Conservation (phyloP, 805 yeast species). For the Brettanomyces naardenensis region DNA sequence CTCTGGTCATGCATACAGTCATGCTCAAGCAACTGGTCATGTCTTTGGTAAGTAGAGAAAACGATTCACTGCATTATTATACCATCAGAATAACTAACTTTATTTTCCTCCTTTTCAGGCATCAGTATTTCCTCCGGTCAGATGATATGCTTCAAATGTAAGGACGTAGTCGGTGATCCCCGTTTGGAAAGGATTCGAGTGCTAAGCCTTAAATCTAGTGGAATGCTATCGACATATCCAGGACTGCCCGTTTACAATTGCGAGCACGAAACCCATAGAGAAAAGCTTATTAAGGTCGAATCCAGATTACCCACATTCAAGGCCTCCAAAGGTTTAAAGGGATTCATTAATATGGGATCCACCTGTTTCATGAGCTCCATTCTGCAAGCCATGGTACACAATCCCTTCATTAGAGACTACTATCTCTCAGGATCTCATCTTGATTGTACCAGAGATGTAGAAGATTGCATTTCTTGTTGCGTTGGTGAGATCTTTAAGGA, state of each 20-base stretch:
- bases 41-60: constrained; percentile 37
- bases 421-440: constrained; percentile 71
- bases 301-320: constrained; percentile 38
- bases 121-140: constrained; percentile 64
- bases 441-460: constrained; percentile 35
- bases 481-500: constrained; percentile 70
- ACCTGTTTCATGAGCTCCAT: constrained; percentile 95
- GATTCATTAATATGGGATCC: constrained; percentile 90
- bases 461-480: constrained; percentile 75
- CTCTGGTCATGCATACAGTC: constrained; percentile 36
- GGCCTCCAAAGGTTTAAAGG: constrained; percentile 74
- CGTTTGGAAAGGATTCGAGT: constrained; percentile 45
- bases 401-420: constrained; percentile 75
- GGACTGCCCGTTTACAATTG: constrained; percentile 25
- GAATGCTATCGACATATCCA: constrained; percentile 15
- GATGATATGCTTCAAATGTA: constrained; percentile 74
- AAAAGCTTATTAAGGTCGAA: constrained; percentile 21
- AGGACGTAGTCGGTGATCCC: constrained; percentile 59
- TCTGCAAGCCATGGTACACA: constrained; percentile 84
- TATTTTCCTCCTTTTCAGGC: constrained; percentile 12
- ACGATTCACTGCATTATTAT: constrained; percentile 5
- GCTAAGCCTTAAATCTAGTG: constrained; percentile 16
- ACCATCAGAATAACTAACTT: constrained; percentile 12
- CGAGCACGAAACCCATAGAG: constrained; percentile 19
- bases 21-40: constrained; percentile 42